Percentiles rank a stretch among this genome's conserved stretches.
These are phyloP conservation scores for Gyromitra esculenta DNA, from an alignment of 2,329 filamentous ascomycete species.

Conservation along the genomic window DNA sequence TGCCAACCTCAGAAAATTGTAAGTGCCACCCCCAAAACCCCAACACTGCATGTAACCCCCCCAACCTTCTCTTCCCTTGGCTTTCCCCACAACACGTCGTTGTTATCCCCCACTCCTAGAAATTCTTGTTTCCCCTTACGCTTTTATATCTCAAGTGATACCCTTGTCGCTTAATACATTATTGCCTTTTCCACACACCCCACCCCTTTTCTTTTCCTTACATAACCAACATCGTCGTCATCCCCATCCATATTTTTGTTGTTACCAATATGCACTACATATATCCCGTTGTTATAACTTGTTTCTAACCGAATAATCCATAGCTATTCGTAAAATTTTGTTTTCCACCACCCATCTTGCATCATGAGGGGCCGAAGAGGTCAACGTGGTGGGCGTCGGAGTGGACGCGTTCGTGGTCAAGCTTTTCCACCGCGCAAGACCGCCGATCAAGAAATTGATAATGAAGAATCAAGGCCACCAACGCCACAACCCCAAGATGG, in stretches of 20 bases:
- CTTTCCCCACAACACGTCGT: slow-evolving; percentile 43
- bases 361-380: slow-evolving; percentile 50
- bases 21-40: slow-evolving; percentile 43
- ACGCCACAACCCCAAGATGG: slow-evolving; percentile 50
- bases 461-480: slow-evolving; percentile 43
- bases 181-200: slow-evolving; percentile 15
- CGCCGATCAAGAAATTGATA: slow-evolving; percentile 40
- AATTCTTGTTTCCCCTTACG: slow-evolving; percentile 37
- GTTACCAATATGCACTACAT: slow-evolving; percentile 43
- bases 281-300: slow-evolving; percentile 40
- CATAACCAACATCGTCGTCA: slow-evolving; percentile 39
- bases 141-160: slow-evolving; percentile 40
- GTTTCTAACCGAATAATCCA: slow-evolving; percentile 40
- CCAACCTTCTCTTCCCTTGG: slow-evolving; percentile 36
- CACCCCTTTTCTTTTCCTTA: slow-evolving; percentile 46
- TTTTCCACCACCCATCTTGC: slow-evolving; percentile 15
- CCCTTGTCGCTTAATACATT: slow-evolving; percentile 49
- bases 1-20: slow-evolving; percentile 48
- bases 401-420: slow-evolving; percentile 48
- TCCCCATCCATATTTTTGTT: slow-evolving; percentile 21
- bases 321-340: slow-evolving; percentile 48
- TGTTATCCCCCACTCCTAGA: slow-evolving; percentile 40
- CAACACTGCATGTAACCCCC: slow-evolving; percentile 8
- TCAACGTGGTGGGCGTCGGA: slow-evolving; percentile 47
- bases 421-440: slow-evolving; percentile 40